These are phyloP conservation scores for Pecoramyces ruminantium DNA, from an alignment of 192 early-diverging fungal species.

Conservation along the genomic window DNA sequence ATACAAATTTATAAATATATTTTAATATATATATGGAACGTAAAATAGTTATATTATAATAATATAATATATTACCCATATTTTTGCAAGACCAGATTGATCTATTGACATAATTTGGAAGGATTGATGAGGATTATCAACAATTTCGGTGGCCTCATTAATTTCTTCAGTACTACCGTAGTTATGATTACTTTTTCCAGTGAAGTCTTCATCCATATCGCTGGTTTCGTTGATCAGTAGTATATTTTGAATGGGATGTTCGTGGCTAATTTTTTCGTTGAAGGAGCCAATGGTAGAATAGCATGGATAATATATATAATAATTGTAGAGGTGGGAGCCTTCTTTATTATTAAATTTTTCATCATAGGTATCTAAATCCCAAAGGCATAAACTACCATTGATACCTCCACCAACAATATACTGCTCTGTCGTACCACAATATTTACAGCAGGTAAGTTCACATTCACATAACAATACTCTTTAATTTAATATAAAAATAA, in stretches of 20 bases:
- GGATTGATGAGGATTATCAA: not conserved
- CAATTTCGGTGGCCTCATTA: not conserved
- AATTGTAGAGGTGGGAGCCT: not conserved
- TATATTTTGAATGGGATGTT: not conserved
- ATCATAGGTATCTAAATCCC: not conserved
- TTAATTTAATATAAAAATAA: too few relatives aligned
- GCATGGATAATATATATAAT: not conserved
- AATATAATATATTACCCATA: too few relatives aligned
- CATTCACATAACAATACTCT: not conserved
- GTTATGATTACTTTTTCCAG: not conserved
- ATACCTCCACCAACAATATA: not conserved
- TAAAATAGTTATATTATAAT: too few relatives aligned
- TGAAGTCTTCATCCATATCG: not conserved
- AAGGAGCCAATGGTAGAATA: not conserved
- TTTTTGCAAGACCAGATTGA: not conserved
- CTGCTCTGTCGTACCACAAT: not conserved
- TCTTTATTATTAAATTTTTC: not conserved
- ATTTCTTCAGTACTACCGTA: not conserved
- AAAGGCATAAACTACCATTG: not conserved
- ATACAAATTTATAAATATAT: too few relatives aligned
- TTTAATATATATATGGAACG: too few relatives aligned
- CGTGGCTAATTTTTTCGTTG: not conserved
- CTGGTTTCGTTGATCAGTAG: not conserved
- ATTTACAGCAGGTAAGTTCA: not conserved
- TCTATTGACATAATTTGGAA: not conserved